Conservation (phyloP, 441 rosid genomes). For the Lepidium campestre region DNA sequence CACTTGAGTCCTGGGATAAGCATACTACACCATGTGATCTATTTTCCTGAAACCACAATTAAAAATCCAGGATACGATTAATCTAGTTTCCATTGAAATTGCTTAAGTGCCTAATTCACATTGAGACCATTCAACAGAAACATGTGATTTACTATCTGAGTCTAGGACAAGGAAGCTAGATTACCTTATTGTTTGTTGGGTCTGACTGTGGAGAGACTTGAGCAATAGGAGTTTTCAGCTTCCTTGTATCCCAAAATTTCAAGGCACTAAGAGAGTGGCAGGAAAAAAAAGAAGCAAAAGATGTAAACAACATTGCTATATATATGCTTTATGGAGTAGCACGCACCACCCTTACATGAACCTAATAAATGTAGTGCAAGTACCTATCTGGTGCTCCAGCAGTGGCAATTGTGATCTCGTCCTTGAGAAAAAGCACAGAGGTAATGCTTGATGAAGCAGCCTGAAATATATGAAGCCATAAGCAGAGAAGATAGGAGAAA, state of each 20-base stretch:
- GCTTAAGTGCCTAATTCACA: background rate
- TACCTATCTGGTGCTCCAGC: conserved; percentile 92
- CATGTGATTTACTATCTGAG: background rate
- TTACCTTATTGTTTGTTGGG: conserved; percentile 52
- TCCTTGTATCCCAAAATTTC: conserved; percentile 88
- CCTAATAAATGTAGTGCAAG: conserved; percentile 1
- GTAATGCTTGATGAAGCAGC: conserved; percentile 84
- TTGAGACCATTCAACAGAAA: background rate
- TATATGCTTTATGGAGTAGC: background rate
- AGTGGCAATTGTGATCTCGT: conserved; percentile 70
- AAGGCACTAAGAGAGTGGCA: conserved; percentile 45
- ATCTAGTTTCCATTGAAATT: background rate
- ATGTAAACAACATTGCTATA: background rate
- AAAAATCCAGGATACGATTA: background rate
- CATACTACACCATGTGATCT: conserved; percentile 76
- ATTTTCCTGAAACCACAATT: conserved; percentile 42
- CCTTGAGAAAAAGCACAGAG: conserved; percentile 80
- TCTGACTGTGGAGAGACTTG: conserved; percentile 59
- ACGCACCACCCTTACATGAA: background rate
- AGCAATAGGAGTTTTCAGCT: conserved; percentile 52
- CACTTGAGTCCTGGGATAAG: conserved; percentile 79
- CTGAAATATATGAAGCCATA: conserved; percentile 33
- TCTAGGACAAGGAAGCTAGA: background rate
- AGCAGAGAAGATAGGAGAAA: background rate
- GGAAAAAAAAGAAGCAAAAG: background rate